Conservation (phyloP, 345 rosid species). For the Aquilaria yunnanensis region DNA sequence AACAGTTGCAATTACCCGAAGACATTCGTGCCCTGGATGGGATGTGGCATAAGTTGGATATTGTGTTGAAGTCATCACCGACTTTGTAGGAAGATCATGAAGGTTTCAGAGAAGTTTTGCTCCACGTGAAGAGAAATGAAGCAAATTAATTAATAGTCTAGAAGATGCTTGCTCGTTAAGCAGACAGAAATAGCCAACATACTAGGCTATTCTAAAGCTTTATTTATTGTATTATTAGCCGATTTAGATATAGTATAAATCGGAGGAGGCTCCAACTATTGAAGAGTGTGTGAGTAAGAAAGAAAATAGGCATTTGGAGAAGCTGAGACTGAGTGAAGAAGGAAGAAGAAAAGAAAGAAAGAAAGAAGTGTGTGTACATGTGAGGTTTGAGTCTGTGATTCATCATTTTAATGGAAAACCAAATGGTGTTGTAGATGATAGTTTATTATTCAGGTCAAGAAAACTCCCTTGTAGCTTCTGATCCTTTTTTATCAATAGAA, state of each 20-base stretch:
- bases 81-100: too few species aligned
- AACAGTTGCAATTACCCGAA: constrained; percentile 19
- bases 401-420: constrained; percentile 39
- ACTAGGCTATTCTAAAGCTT: too few species aligned
- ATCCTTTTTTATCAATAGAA: neutral
- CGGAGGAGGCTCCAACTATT: too few species aligned
- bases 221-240: too few species aligned
- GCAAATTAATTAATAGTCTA: too few species aligned
- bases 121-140: too few species aligned
- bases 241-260: too few species aligned
- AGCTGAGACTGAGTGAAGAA: constrained; percentile 16
- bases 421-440: constrained; percentile 35
- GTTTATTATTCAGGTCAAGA: constrained; percentile 8
- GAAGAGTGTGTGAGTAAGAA: constrained; percentile 27
- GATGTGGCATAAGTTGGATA: constrained; percentile 42
- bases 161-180: too few species aligned
- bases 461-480: constrained; percentile 4
- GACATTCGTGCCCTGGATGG: constrained; percentile 12
- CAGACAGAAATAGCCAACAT: too few species aligned
- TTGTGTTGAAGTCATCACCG: neutral
- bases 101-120: too few species aligned
- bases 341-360: too few species aligned
- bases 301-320: constrained; percentile 23
- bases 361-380: too few species aligned
- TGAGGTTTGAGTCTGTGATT: constrained; percentile 24